phyloP scores from a whole-genome alignment of 495 filamentous ascomycete genomes.

The Emericellopsis terricola region DNA sequence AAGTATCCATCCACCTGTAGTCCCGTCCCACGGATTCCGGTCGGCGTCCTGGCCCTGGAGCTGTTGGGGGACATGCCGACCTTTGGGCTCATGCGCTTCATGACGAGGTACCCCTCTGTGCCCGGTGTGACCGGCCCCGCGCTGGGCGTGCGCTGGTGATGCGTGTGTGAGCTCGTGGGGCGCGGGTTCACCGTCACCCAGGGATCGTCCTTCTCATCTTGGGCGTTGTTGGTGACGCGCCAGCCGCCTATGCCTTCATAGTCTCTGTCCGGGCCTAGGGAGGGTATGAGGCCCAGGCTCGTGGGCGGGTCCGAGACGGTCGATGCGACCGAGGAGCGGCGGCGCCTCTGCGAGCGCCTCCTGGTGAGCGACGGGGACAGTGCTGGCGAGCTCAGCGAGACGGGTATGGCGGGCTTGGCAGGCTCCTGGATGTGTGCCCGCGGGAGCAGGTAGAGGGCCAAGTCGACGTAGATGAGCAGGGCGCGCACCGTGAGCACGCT shows the following conservation, averaged over 20 bases:
- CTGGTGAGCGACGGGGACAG: constrained; percentile 1
- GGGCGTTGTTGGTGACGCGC: constrained; percentile 37
- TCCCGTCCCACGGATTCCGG: constrained; percentile 1
- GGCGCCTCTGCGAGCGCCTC: too few relatives aligned
- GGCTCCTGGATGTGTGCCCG: constrained; percentile 7
- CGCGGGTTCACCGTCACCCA: constrained; percentile 64
- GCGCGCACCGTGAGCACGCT: constrained; percentile 45
- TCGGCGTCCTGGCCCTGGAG: constrained; percentile 18
- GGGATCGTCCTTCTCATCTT: constrained; percentile 38
- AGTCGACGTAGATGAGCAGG: constrained; percentile 49
- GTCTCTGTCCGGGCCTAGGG: constrained; percentile 38
- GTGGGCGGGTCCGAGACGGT: constrained; percentile 15
- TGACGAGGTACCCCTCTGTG: constrained; percentile 9
- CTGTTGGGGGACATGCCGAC: constrained; percentile 15
- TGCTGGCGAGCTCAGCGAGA: constrained; percentile 1
- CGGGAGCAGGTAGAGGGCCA: constrained; percentile 38
- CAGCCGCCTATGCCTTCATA: constrained; percentile 81
- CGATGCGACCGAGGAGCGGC: constrained; percentile 6
- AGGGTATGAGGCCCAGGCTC: constrained; percentile 16
- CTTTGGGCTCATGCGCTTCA: constrained; percentile 9
- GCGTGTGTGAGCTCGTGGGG: constrained; percentile 38
- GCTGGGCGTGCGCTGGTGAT: constrained; percentile 20
- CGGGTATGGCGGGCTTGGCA: too few relatives aligned
- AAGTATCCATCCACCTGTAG: constrained; percentile 10
- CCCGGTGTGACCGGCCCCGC: constrained; percentile 8